Evolutionary conservation across 371 early-diverging fungal species (phyloP).

Genomic region (Funneliformis caledonium): DNA sequence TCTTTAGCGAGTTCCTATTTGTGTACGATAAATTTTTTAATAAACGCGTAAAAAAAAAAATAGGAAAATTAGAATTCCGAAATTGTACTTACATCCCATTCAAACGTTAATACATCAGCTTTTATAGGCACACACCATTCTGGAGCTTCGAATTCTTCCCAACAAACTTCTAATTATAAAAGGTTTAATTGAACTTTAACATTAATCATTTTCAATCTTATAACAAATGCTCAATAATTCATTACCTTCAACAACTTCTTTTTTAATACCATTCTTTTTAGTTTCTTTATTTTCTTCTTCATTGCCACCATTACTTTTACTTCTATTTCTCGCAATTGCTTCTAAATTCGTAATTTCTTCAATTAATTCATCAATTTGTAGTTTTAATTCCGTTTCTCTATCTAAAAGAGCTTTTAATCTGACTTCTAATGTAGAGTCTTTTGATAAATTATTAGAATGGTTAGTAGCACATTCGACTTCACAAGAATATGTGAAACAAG

Average conservation of each 20-base stretch:
- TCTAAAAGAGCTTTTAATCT: slow-evolving; percentile 50
- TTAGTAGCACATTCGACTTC: no score
- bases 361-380: slow-evolving; percentile 60
- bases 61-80: no score
- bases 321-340: slow-evolving; percentile 35
- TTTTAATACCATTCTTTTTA: slow-evolving; percentile 27
- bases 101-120: slow-evolving; percentile 92
- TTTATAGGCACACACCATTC: slow-evolving; percentile 94
- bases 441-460: background rate
- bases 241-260: slow-evolving; percentile 49
- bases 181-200: background rate
- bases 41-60: background rate
- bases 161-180: slow-evolving; percentile 50
- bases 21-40: background rate
- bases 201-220: slow-evolving; percentile 1
- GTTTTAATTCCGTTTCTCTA: slow-evolving; percentile 60
- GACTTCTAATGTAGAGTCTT: slow-evolving; percentile 42
- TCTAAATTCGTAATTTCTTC: slow-evolving; percentile 67
- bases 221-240: background rate
- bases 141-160: slow-evolving; percentile 90
- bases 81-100: slow-evolving; percentile 75
- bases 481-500: no score
- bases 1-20: slow-evolving; percentile 70
- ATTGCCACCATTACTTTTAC: slow-evolving; percentile 40
- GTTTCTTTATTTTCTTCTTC: slow-evolving; percentile 43